Base-by-base conservation (phyloP, 1,284 basidiomycete genomes). In the Papiliotrema laurentii region DNA sequence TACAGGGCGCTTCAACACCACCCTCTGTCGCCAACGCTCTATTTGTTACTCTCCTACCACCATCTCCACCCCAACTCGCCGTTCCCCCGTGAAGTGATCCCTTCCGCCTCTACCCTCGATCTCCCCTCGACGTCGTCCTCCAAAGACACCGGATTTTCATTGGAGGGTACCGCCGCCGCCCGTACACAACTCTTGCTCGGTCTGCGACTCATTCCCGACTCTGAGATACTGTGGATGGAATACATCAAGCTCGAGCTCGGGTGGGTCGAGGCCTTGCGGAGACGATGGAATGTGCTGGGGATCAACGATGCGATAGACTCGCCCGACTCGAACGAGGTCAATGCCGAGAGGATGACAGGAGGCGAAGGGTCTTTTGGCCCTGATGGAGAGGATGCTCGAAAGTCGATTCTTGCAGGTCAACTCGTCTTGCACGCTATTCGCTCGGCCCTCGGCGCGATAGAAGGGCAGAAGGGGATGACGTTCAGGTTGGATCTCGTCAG, bases 161-260 rank as follows among this genome's bases (percentile, higher is more conserved):
- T 74, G 22, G 71, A 74, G 54, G 70, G 70, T 18, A 69, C 68
- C 3, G 53, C 69, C 7, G 82, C 87, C 0, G 90, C 91, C 7
- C 86, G 92, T 19, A 80, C 85, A 16, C 77, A 94, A 22, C 78
- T 97, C 31, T 87, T 94, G 56, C 83, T 92, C 3, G 92, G 90
- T 2, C 79, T 96, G 41, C 81, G 92, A 26, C 69, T 92, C 46
- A 83, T 90, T 54, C 75, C 78, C 6, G 80, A 84, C 37, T 86
- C 81, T 54, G 71, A 81, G 19, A 81, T 83, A 52, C 77, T 94
- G 68, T 94, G 89, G 89, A 77, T 78, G 28, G 89, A 91, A 69
- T 92, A 93, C 69, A 83, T 91, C 56, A 85, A 85, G 63, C 89
- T 96, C 82, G 92, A 97, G 71, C 75, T 94, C 7, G 85, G 86